Evolutionary conservation across 768 basidiomycete species (phyloP), one percentile per base, ranked within the genome.

Genomic region (Baorangia bicolor): DNA sequence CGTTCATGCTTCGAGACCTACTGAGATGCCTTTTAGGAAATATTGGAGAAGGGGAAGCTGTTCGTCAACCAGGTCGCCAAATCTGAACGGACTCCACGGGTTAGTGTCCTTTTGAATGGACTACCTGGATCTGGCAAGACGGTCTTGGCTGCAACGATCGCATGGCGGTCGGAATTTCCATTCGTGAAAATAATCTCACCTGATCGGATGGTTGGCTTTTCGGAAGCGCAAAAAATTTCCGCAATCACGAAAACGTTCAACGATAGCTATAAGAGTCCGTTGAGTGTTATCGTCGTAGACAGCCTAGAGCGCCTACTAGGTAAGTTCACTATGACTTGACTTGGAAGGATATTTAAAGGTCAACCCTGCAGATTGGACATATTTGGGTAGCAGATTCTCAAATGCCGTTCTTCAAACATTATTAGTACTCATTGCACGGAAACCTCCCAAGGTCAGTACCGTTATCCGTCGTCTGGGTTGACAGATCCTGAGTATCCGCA

Each of bases 161-260:
- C 96, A 2, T 87, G 92, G 74, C 82, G 83, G 25, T 98, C 96
- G n/a, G 78, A 88, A 60, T 99, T 87, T 73, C 97, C 97, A 0
- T 99, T 99, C 78, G 96, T 99, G 78, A 98, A 99, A 71, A 81
- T 99, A 37, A 85, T 98, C 55, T 92, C 94, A 3, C 93, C 97
- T 0, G 97, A 98, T 66, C 87, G 81, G 63, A 99, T 99, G 97
- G 91, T 98, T 57, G 97, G 97, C 9, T 95, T 84, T 72, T 85
- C 87, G n/a, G 97, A 98, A 70, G 73, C 80, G 14, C 92, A 94
- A 71, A 98, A 99, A 76, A 88, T 99, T 41, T 78, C 85, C 0
- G 84, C 94, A 3, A 91, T 99, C 67, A 90, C 84, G 69, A 98
- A 95, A 74, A 83, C 94, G 33, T 99, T 99, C 72, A 78, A 81